These are phyloP conservation scores for Hygrophoropsis aurantiaca DNA, from an alignment of 768 basidiomycete species.

Conservation along the genomic window DNA sequence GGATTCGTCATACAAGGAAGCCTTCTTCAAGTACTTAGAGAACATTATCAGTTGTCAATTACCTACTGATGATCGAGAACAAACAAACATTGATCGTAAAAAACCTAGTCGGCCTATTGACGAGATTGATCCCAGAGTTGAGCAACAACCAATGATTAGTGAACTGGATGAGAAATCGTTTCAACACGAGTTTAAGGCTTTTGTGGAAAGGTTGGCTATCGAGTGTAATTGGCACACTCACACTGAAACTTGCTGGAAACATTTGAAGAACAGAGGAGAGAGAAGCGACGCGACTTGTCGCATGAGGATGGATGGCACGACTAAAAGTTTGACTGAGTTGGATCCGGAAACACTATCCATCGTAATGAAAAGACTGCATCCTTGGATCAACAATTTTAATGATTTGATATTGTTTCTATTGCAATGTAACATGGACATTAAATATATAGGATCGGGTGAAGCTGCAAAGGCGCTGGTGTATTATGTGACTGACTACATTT, in stretches of 20 bases:
- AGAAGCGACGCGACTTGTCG: no score
- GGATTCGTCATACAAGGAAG: slow-evolving; percentile 6
- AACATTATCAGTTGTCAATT: slow-evolving; percentile 2
- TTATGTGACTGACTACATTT: slow-evolving; percentile 39
- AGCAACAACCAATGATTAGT: no score
- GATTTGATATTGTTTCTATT: slow-evolving; percentile 32
- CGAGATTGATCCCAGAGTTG: background rate
- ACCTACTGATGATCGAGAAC: background rate
- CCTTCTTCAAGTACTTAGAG: slow-evolving; percentile 23
- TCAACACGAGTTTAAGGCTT: no score
- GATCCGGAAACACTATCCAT: slow-evolving; percentile 18
- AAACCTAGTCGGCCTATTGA: background rate
- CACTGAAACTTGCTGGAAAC: no score
- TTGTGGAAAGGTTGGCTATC: no score
- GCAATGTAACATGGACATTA: slow-evolving; percentile 48
- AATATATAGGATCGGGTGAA: slow-evolving; percentile 41
- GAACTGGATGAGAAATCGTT: no score
- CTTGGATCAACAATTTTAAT: slow-evolving; percentile 45
- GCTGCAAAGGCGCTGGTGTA: slow-evolving; percentile 41
- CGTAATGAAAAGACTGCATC: slow-evolving; percentile 31
- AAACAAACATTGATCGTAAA: background rate
- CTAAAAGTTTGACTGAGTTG: slow-evolving; percentile 11
- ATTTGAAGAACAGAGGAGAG: no score
- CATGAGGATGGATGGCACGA: no score
- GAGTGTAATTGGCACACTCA: no score